A percentile compares a stretch with the other conserved stretches of the same genome.
These are phyloP conservation scores for Ophiostoma sp. DNA, from an alignment of 2,329 filamentous ascomycete genomes.

Conservation along the genomic window DNA sequence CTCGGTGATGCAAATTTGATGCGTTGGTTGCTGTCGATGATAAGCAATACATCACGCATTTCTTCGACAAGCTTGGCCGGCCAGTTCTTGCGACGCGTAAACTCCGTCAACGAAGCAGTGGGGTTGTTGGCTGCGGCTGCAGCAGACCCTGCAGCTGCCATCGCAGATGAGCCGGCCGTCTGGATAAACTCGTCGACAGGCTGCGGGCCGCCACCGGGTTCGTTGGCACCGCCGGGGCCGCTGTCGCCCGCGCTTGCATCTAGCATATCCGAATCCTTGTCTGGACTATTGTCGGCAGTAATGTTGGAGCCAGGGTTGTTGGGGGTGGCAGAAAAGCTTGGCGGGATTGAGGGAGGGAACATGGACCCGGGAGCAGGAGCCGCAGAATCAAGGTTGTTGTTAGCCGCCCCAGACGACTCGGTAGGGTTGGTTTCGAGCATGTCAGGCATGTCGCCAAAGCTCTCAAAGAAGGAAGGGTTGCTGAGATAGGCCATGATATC, in stretches of 20 bases:
- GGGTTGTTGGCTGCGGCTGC: not conserved
- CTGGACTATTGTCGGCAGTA: slow-evolving; percentile 26
- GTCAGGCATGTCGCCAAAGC: slow-evolving; percentile 22
- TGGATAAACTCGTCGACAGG: slow-evolving; percentile 31
- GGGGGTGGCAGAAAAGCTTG: not conserved
- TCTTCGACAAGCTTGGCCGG: slow-evolving; percentile 84
- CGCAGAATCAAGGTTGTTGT: not conserved
- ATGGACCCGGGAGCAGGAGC: slow-evolving; percentile 6
- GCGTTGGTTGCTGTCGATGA: slow-evolving; percentile 76
- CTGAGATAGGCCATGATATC: slow-evolving; percentile 44
- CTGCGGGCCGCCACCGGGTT: slow-evolving; percentile 37
- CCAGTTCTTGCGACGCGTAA: slow-evolving; percentile 66
- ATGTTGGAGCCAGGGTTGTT: not conserved
- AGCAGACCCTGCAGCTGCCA: slow-evolving; percentile 28
- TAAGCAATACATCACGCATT: slow-evolving; percentile 80
- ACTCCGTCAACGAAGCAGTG: slow-evolving; percentile 44
- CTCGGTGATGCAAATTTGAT: slow-evolving; percentile 84
- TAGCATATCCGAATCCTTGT: not conserved
- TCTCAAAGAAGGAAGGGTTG: slow-evolving; percentile 34
- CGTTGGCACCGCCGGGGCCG: slow-evolving; percentile 7
- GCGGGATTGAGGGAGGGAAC: slow-evolving; percentile 12
- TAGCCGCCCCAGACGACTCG: not conserved
- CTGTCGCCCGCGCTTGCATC: slow-evolving; percentile 7
- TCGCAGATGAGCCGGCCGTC: slow-evolving; percentile 23
- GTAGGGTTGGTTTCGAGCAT: not conserved